phyloP scores from a whole-genome alignment of 1,284 basidiomycete species.

The Meripilus lineatus region DNA sequence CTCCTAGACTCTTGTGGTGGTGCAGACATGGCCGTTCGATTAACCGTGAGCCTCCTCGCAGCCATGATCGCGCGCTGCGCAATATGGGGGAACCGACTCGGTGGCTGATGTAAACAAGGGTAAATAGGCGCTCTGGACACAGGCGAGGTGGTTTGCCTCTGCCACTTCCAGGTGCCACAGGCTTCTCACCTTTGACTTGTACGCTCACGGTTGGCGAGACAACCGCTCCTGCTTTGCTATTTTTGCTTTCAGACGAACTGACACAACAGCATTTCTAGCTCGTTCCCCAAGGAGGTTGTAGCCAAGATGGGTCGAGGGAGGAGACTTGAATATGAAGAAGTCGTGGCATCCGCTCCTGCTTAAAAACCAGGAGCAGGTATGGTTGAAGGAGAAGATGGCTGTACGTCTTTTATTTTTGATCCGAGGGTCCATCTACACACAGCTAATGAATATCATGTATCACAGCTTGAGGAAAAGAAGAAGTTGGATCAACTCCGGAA shows the following conservation, averaged over 20 bases:
- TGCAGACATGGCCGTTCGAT: conserved; percentile 23
- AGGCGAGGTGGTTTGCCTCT: no score
- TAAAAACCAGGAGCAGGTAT: conserved; percentile 98
- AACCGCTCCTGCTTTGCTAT: no score
- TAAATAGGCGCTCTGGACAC: no score
- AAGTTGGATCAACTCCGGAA: conserved; percentile 94
- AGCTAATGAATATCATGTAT: neutral
- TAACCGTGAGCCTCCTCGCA: conserved; percentile 17
- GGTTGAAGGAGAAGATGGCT: conserved; percentile 97
- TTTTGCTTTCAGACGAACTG: no score
- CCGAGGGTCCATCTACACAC: conserved; percentile 10
- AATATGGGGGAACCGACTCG: no score
- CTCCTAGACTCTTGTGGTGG: conserved; percentile 22
- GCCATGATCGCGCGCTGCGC: no score
- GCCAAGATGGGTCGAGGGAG: conserved; percentile 96
- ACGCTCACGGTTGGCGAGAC: no score
- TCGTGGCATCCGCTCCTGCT: conserved; percentile 98
- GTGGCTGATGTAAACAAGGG: no score
- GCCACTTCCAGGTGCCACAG: no score
- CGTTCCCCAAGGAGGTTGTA: no score
- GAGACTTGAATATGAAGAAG: conserved; percentile 96
- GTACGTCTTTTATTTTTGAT: conserved; percentile 39
- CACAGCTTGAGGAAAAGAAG: conserved; percentile 94
- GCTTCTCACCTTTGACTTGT: no score
- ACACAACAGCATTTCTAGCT: no score